Base-by-base conservation (phyloP, 2,329 filamentous ascomycete species). In the Aquanectria penicillioides region DNA sequence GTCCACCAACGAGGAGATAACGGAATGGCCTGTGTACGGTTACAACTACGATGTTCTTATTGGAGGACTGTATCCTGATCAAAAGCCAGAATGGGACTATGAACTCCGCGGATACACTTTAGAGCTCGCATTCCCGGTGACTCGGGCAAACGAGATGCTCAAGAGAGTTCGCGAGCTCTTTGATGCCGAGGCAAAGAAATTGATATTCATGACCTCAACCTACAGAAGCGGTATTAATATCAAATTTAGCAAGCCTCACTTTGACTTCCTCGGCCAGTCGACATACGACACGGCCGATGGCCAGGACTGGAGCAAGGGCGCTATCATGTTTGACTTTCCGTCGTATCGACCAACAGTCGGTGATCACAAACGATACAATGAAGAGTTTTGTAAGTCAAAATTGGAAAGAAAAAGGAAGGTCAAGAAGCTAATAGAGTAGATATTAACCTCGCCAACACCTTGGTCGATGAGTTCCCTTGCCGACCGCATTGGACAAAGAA, bases 401-500 rank as follows among this genome's bases (percentile, higher is more conserved):
- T 25, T 3, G 50, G 28, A 20, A 31, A 6, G 26, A 8, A 29
- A 6, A 17, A 15, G 29, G 8, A 28, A 22, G n/a, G n/a, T n/a
- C n/a, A 15, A 13, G 2, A 5, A 23, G 8, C 58, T 64, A 17
- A 63, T 17, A 17, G 8, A 34, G 37, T 20, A 79, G 74, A 83
- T 61, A 76, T 75, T 29, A 79, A 76, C 6, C 71, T 84, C 4
- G 80, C 80, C 17, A 77, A 78, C 46, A 77, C 75, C 0, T 74
- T 83, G 15, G 73, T 83, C 43, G 74, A 79, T 22, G 81, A 83
- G 66, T 83, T 83, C 60, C 80, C 80, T 0, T 81, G 78, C 64
- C 75, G 81, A 5, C 81, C 81, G 25, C 81, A 84, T 68, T 84
- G 81, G 81, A 83, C 81, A 10, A 84, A 83, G 73, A 83, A 83